Base-by-base conservation (phyloP, 768 basidiomycete species). In the Suillus subaureus region DNA sequence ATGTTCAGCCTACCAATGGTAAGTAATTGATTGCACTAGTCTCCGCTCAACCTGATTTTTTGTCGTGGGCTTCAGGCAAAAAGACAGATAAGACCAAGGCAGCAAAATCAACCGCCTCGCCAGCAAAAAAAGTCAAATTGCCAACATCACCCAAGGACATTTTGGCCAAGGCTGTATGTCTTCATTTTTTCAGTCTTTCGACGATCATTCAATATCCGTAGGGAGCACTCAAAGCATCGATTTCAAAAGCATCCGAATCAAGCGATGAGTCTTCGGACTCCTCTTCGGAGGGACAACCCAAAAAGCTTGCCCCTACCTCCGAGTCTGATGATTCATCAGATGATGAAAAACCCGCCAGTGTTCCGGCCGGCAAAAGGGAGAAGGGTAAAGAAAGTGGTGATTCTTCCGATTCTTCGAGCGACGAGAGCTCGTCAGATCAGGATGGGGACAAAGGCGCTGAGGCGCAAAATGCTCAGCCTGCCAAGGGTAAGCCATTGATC, bases 401-500 rank as follows among this genome's bases (percentile, higher is more conserved):
- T 12, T 70, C 39, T 13, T 61, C 71, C 1, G 57, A 67, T 37
- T 5, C 64, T 45, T 65, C 77, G 23, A 77, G 79, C 65, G 77
- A 80, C 61, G 74, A 72, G 40, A 64, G 69, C n/a, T 70, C 72
- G 23, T 72, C 73, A 65, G 72, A 73, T 33, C 67, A 70, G 58
- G 69, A 69, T 47, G 61, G 65, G 80, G 16, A 4, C 26, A 52
- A 80, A 21, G 89, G 90, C 71, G 87, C 83, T 23, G 83, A 89
- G 70, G 90, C 89, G 85, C 81, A 77, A 31, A 85, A 87, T 63
- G 77, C 79, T 9, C 70, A 78, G 54, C 69, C 79, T 64, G 75
- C 78, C 37, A 77, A 80, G 70, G 81, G 85, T 85, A 52, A 43
- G 72, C 73, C 47, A 26, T 69, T 21, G 31, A 23, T 45, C 40